Evolutionary conservation across 805 yeast genomes (phyloP), one percentile per base, ranked within the genome.

Genomic region (Candida nitratophila): DNA sequence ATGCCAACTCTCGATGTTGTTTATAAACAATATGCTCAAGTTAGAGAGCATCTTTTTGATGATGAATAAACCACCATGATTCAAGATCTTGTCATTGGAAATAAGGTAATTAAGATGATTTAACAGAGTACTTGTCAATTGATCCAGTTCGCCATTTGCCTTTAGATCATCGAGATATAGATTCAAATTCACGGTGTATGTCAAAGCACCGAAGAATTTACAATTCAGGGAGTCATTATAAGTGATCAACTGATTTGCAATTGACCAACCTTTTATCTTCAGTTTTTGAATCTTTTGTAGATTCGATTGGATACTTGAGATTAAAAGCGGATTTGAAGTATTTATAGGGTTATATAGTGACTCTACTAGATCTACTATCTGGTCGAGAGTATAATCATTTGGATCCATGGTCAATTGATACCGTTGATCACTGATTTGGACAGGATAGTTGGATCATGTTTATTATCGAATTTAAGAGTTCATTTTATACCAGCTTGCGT

Each of bases 161-260:
- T 36, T 24, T 16, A 50, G 22, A 2, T 44, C 44, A 9, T 44
- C 31, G 1, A 45, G 8, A 37, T 51, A 50, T 11, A 46, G 56
- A 46, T 76, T 77, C 37, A 83, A 60, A 49, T 73, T 68, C 4
- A 87, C 93, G 0, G 87, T 74, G 46, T 77, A 79, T 0, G 96
- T 87, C 45, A 85, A 70, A 0, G 95, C 95, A 0, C 95, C 96
- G 54, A 87, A 82, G 58, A 83, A 87, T 54, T 79, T 77, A 48
- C 81, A 76, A 45, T 74, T 75, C 37, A 65, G 51, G n/a, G 21
- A 16, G 20, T 19, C n/a, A 3, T 56, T 54, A 2, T 57, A 48
- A 39, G 47, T 47, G 8, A 87, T 63, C 19, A 87, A 66, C 34
- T 61, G 51, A 31, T 73, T 69, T 0, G 90, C 95, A 21, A 87